Conservation (phyloP, 106 monocot genomes). For the Hemerocallis citrina region DNA sequence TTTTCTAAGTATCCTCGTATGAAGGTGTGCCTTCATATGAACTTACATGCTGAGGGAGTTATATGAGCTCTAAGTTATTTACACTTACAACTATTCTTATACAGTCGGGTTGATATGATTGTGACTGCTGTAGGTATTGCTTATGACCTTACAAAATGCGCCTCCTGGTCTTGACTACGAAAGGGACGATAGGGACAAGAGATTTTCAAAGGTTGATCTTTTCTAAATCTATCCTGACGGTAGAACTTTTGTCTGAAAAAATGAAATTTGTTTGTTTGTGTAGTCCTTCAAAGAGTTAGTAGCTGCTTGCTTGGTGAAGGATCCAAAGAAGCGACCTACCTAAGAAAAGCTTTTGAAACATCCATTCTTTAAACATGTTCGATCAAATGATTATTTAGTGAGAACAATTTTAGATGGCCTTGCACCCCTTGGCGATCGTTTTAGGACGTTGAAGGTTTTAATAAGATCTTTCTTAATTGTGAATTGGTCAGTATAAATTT, state of each 20-base stretch:
- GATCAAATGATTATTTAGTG: conserved; percentile 61
- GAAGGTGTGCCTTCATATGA: conserved; percentile 47
- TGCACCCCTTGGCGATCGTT: conserved; percentile 80
- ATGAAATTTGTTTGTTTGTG: conserved; percentile 24
- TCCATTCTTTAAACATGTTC: conserved; percentile 73
- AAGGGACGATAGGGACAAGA: conserved; percentile 45
- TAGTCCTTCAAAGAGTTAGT: conserved; percentile 91
- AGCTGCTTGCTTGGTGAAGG: conserved; percentile 86
- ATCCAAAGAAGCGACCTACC: conserved; percentile 86
- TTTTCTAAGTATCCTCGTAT: conserved; percentile 96
- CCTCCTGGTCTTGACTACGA: conserved; percentile 91
- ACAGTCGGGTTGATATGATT: no score
- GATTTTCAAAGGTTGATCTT: conserved; percentile 65
- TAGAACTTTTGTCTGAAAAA: background rate
- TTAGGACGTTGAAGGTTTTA: conserved; percentile 65
- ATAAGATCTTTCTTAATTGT: background rate
- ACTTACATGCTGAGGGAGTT: background rate
- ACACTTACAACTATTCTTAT: conserved; percentile 1
- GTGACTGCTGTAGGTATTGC: conserved; percentile 49
- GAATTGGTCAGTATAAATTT: background rate
- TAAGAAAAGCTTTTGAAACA: conserved; percentile 96
- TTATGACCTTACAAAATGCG: conserved; percentile 98
- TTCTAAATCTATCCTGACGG: background rate
- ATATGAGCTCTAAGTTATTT: background rate
- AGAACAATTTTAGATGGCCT: conserved; percentile 68